Base-by-base conservation (phyloP, 2,329 filamentous ascomycete species). In the Monascus ruber region DNA sequence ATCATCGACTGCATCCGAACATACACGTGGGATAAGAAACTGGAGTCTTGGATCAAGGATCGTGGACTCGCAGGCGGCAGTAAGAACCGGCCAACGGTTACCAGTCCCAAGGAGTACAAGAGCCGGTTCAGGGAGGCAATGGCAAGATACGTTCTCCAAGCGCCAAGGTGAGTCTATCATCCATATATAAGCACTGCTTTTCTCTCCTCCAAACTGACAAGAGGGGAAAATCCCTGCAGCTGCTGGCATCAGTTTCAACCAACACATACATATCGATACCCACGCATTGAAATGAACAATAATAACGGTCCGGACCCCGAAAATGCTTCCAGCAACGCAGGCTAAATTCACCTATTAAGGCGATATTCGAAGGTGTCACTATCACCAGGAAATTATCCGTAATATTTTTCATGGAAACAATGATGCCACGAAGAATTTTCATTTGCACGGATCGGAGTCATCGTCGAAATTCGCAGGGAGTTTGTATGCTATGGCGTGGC, bases 11-110 rank as follows among this genome's bases (percentile, higher is more conserved):
- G 91, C 60, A 96, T 98, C 49, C 79, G 91, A 40, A 98, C 91
- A 0, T 98, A 96, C 59, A 98, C 91, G 0, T 98, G 91, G 87
- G 91, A 98, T 69, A 98, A 98, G 72, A 95, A 95, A 59, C 76
- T 98, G n/a, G 91, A 98, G 67, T 91, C 83, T 39, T 98, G 91
- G 91, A 95, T 98, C 73, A 98, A 98, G 64, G 88, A 96, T 56
- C 83, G 89, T 31, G 91, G 85, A 1, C 86, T 88, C 53, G 83
- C 81, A 42, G 80, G 81, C 26, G 78, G 83, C 41, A 85, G 93
- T 53, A 81, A 81, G 62, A 81, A 81, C 51, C 76, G 86, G 45
- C 93, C 93, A 6, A 98, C 91, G 0, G 91, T 98, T 37, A 98
- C 91, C 7, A 93, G 85, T 62, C 93, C 91, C 2, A 94, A 91